Evolutionary conservation across 495 filamentous ascomycete species (phyloP).

Genomic region (Neurospora africana): DNA sequence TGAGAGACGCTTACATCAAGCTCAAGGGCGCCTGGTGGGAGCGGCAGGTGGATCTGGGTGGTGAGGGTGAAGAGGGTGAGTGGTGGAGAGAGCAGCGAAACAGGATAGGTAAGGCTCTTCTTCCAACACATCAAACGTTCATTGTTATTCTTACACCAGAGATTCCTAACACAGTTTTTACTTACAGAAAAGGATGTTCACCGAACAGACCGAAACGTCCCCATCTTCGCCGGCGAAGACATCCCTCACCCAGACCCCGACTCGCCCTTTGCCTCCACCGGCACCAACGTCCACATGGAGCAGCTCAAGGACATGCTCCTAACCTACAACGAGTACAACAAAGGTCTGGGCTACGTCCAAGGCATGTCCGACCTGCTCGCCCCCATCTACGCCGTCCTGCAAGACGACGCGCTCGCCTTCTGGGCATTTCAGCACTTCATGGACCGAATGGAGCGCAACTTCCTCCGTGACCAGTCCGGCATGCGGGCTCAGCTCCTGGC

Average conservation of each 20-base stretch:
- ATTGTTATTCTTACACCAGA: background rate
- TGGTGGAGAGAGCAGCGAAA: constrained; percentile 94
- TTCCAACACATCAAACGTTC: background rate
- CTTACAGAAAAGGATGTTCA: constrained; percentile 93
- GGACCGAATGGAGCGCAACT: constrained; percentile 97
- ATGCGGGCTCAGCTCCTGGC: constrained; percentile 88
- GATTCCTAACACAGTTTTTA: constrained; percentile 10
- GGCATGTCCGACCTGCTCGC: constrained; percentile 97
- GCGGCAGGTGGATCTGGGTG: constrained; percentile 69
- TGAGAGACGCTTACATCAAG: constrained; percentile 86
- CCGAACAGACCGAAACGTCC: constrained; percentile 84
- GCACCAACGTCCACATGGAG: constrained; percentile 95
- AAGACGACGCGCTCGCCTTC: constrained; percentile 57
- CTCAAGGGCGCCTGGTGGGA: constrained; percentile 97
- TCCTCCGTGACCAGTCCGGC: constrained; percentile 87
- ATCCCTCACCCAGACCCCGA: constrained; percentile 97
- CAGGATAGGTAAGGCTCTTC: constrained; percentile 64
- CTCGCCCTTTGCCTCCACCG: constrained; percentile 80
- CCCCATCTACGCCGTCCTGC: constrained; percentile 47
- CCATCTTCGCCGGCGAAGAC: constrained; percentile 91
- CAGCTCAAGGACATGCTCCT: constrained; percentile 99
- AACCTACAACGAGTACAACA: constrained; percentile 96
- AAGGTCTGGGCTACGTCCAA: constrained; percentile 88
- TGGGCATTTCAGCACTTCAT: constrained; percentile 96
- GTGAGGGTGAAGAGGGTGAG: constrained; percentile 66